Evolutionary conservation across 2,329 filamentous ascomycete species (phyloP).

Genomic region (Colletotrichum tabaci): DNA sequence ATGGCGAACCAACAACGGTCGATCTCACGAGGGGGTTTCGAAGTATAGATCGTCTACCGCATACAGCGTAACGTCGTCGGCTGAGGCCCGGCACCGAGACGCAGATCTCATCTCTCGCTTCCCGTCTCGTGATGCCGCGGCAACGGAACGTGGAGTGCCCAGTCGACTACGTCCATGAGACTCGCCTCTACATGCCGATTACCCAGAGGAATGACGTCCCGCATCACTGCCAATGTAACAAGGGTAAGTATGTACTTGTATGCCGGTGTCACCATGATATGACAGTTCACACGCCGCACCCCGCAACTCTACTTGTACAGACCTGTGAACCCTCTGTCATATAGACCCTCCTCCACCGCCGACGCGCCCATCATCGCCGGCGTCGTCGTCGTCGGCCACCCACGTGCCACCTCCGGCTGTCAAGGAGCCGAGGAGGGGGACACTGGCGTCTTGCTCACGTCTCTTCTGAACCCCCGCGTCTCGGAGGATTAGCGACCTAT

Average conservation of each 20-base stretch:
- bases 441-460: not conserved
- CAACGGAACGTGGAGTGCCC: not conserved
- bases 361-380: not conserved
- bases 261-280: conserved; percentile 19
- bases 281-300: no score
- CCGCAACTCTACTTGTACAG: no score
- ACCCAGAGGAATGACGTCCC: no score
- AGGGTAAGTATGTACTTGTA: not conserved
- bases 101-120: no score
- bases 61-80: no score
- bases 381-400: not conserved
- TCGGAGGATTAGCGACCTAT: not conserved
- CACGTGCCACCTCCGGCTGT: not conserved
- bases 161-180: not conserved
- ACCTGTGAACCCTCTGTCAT: conserved; percentile 17
- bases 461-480: not conserved
- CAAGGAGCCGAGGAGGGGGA: not conserved
- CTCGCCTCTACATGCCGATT: not conserved
- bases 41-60: no score
- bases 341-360: not conserved
- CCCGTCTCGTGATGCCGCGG: conserved; percentile 38
- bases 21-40: no score
- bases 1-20: no score
- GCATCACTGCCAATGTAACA: no score
- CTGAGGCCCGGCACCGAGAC: no score